Conservation (phyloP, 1,139 yeast genomes). For the Suzukiozyma palmioleophila region DNA sequence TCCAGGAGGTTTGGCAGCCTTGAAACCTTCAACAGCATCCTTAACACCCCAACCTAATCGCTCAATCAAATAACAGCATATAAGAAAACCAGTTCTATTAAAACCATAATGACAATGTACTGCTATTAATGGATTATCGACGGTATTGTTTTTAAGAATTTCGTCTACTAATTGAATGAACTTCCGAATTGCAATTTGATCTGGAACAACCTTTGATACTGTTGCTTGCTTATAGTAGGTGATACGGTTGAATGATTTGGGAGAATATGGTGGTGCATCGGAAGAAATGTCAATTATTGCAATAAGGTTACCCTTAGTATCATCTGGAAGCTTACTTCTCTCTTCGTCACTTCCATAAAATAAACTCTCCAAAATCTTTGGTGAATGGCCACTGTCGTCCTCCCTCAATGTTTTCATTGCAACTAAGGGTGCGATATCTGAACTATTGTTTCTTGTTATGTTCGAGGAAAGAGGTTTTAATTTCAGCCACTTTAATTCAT, state of each 20-base stretch:
- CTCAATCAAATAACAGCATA: slow-evolving; percentile 67
- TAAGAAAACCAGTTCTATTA: slow-evolving; percentile 72
- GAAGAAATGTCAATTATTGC: slow-evolving; percentile 73
- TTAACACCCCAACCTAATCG: slow-evolving; percentile 53
- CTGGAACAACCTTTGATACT: slow-evolving; percentile 75
- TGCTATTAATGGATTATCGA: slow-evolving; percentile 42
- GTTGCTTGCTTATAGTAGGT: slow-evolving; percentile 70
- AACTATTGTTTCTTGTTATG: slow-evolving; percentile 28
- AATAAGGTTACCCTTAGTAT: slow-evolving; percentile 35
- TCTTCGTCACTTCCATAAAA: slow-evolving; percentile 32
- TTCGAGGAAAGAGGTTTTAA: slow-evolving; percentile 48
- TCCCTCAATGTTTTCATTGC: slow-evolving; percentile 78
- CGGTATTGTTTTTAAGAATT: slow-evolving; percentile 26
- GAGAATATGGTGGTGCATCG: slow-evolving; percentile 73
- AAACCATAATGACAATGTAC: slow-evolving; percentile 84
- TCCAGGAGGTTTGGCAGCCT: slow-evolving; percentile 61
- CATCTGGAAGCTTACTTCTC: slow-evolving; percentile 1
- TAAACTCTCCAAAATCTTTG: slow-evolving; percentile 43
- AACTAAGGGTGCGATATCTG: slow-evolving; percentile 45
- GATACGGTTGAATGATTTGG: slow-evolving; percentile 48
- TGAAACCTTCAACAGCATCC: slow-evolving; percentile 62
- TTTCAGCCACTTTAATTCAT: slow-evolving; percentile 66
- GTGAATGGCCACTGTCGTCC: slow-evolving; percentile 60
- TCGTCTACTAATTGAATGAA: slow-evolving; percentile 54
- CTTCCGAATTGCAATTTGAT: slow-evolving; percentile 51